phyloP scores from a whole-genome alignment of 345 rosid species.

The Sonneratia alba region DNA sequence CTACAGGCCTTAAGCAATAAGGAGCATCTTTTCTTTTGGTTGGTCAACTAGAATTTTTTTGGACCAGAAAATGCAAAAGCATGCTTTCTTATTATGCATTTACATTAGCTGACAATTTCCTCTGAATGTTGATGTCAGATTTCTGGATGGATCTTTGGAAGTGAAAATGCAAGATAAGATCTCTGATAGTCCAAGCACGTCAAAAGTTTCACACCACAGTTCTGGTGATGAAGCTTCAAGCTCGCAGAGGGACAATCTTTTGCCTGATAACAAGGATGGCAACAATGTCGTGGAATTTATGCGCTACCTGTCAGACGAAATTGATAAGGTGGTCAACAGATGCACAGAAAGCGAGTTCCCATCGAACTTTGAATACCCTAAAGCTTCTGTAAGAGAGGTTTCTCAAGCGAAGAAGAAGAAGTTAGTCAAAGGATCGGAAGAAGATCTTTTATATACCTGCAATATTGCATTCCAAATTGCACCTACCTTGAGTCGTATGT shows the following conservation, averaged over 20 bases:
- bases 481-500: slow-evolving; percentile 37
- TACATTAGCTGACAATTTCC: background rate
- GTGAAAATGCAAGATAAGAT: slow-evolving; percentile 26
- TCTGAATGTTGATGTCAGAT: slow-evolving; percentile 36
- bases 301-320: slow-evolving; percentile 36
- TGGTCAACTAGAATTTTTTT: background rate
- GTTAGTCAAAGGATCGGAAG: slow-evolving; percentile 52
- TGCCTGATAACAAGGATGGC: slow-evolving; percentile 17
- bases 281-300: slow-evolving; percentile 28
- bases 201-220: slow-evolving; percentile 21
- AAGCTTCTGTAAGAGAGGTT: slow-evolving; percentile 63
- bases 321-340: slow-evolving; percentile 39
- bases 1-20: background rate
- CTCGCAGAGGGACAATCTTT: slow-evolving; percentile 20
- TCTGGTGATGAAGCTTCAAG: slow-evolving; percentile 22
- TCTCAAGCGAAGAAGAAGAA: slow-evolving; percentile 47
- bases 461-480: slow-evolving; percentile 77
- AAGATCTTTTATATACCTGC: slow-evolving; percentile 59
- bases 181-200: slow-evolving; percentile 23
- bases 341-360: slow-evolving; percentile 45
- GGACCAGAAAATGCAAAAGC: background rate
- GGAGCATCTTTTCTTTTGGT: background rate
- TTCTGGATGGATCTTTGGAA: slow-evolving; percentile 58
- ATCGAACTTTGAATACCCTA: slow-evolving; percentile 40
- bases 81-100: background rate